phyloP scores from a whole-genome alignment of 1,139 yeast species.

The Candida albicans region DNA sequence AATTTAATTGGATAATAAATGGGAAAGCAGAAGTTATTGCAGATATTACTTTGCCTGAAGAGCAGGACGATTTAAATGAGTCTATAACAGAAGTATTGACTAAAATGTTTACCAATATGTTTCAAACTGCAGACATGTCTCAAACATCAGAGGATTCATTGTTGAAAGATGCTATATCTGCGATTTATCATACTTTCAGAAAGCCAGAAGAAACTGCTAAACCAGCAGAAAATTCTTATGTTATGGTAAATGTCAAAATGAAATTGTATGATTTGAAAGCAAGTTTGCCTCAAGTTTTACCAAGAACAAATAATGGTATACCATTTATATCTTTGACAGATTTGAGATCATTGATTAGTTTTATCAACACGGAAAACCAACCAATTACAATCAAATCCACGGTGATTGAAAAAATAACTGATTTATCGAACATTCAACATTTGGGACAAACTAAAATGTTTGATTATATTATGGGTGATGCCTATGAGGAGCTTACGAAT shows the following conservation, averaged over 20 bases:
- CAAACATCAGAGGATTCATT: slow-evolving; percentile 26
- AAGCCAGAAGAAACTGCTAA: slow-evolving; percentile 15
- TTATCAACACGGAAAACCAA: slow-evolving; percentile 46
- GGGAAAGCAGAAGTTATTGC: slow-evolving; percentile 71
- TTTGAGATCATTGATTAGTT: slow-evolving; percentile 59
- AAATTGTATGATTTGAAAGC: slow-evolving; percentile 65
- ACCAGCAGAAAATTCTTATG: slow-evolving; percentile 34
- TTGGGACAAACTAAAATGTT: slow-evolving; percentile 51
- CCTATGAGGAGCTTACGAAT: slow-evolving; percentile 56
- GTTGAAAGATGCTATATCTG: slow-evolving; percentile 44
- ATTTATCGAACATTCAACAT: slow-evolving; percentile 48
- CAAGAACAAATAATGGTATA: slow-evolving; percentile 43
- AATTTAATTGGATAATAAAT: slow-evolving; percentile 65
- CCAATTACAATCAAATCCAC: slow-evolving; percentile 53
- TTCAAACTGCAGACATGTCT: slow-evolving; percentile 11
- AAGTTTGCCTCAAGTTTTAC: slow-evolving; percentile 51
- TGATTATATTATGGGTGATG: slow-evolving; percentile 56
- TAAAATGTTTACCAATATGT: slow-evolving; percentile 29
- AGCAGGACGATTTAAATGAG: slow-evolving; percentile 28
- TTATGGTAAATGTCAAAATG: slow-evolving; percentile 63
- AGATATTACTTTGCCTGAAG: slow-evolving; percentile 64
- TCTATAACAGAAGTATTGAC: slow-evolving; percentile 27
- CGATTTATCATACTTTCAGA: slow-evolving; percentile 44
- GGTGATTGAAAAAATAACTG: slow-evolving; percentile 58
- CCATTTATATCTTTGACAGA: slow-evolving; percentile 61